Evolutionary conservation across 306 rosid genomes (phyloP).

Genomic region (Pterocarpus santalinus): DNA sequence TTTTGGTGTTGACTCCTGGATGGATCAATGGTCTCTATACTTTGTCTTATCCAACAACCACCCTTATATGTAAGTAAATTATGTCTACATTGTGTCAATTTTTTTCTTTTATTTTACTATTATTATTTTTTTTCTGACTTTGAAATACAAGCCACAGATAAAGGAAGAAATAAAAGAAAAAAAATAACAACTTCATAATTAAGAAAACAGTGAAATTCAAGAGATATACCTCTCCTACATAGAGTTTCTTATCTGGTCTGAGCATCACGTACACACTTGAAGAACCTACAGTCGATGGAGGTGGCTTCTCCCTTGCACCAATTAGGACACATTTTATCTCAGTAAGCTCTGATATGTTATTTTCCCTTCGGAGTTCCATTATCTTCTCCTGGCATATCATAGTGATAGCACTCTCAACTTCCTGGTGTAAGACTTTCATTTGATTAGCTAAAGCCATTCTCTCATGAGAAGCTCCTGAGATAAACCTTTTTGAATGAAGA

Average conservation of each 20-base stretch:
- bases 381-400: slow-evolving; percentile 75
- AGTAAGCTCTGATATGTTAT: slow-evolving; percentile 36
- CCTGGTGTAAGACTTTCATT: slow-evolving; percentile 52
- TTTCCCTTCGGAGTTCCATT: slow-evolving; percentile 57
- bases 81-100: too few species aligned
- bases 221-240: slow-evolving; percentile 83
- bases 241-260: slow-evolving; percentile 77
- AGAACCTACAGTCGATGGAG: slow-evolving; percentile 89
- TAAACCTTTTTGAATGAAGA: slow-evolving; percentile 39
- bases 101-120: too few species aligned
- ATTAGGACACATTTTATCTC: slow-evolving; percentile 68
- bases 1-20: too few species aligned
- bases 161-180: too few species aligned
- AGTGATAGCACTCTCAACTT: slow-evolving; percentile 71
- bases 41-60: too few species aligned
- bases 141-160: too few species aligned
- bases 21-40: too few species aligned
- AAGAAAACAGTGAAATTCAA: slow-evolving; percentile 18
- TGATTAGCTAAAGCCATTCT: slow-evolving; percentile 47
- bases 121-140: too few species aligned
- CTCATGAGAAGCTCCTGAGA: slow-evolving; percentile 39
- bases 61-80: too few species aligned
- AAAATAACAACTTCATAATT: background rate
- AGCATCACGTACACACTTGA: slow-evolving; percentile 89
- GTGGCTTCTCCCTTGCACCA: slow-evolving; percentile 79